Percentiles rank a stretch among this genome's conserved stretches.
phyloP scores from a whole-genome alignment of 75 land plant genomes.

The Pinus tabuliformis region DNA sequence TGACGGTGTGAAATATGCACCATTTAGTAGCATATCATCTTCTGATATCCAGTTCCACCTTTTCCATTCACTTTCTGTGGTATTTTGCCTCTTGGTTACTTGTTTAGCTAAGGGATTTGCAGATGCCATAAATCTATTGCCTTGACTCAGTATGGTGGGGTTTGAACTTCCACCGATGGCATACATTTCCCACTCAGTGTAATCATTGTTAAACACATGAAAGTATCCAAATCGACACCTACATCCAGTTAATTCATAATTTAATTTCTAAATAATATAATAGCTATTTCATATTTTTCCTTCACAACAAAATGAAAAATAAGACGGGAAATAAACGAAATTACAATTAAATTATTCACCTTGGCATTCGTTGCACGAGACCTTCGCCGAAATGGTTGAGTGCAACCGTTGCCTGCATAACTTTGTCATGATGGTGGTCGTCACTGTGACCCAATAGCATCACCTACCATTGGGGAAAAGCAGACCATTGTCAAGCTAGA shows the following conservation, averaged over 20 bases:
- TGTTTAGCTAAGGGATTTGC: slow-evolving; percentile 14
- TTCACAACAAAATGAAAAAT: no score
- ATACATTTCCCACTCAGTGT: slow-evolving; percentile 60
- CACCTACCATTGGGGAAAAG: slow-evolving; percentile 1
- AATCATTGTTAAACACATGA: slow-evolving; percentile 67
- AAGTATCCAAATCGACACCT: slow-evolving; percentile 68
- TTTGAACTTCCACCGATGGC: slow-evolving; percentile 69
- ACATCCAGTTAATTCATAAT: background rate
- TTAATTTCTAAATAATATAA: no score
- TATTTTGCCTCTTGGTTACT: background rate
- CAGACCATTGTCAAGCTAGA: no score
- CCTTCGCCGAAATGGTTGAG: slow-evolving; percentile 55
- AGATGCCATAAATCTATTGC: slow-evolving; percentile 57
- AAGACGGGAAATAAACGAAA: no score
- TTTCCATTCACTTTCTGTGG: no score
- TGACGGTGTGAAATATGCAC: slow-evolving; percentile 54
- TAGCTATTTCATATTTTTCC: no score
- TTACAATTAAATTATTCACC: slow-evolving; percentile 10
- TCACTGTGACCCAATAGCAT: slow-evolving; percentile 55
- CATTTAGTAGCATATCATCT: slow-evolving; percentile 46
- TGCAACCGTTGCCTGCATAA: slow-evolving; percentile 48
- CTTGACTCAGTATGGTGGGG: slow-evolving; percentile 70
- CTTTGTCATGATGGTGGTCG: slow-evolving; percentile 10
- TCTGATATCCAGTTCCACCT: slow-evolving; percentile 60
- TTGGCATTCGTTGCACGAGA: slow-evolving; percentile 58